Conservation (phyloP, 495 filamentous ascomycete genomes). For the Podospora pseudocomata region DNA sequence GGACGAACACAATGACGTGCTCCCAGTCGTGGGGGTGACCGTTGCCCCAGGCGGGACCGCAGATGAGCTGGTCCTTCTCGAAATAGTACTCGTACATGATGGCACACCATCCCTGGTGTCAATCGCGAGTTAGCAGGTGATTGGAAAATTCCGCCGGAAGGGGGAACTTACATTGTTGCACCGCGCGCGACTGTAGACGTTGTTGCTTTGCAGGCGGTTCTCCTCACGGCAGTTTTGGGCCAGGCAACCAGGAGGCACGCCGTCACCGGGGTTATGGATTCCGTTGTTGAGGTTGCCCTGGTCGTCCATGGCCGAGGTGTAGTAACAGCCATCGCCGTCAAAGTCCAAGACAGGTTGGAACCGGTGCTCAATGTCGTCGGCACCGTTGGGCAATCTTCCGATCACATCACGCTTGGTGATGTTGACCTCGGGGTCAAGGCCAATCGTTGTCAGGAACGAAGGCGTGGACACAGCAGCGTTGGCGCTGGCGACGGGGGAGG, state of each 20-base stretch:
- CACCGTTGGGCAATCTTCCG: not conserved
- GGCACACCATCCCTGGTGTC: conserved; percentile 10
- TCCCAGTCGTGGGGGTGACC: conserved; percentile 40
- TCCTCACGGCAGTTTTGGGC: conserved; percentile 27
- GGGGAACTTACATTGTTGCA: conserved; percentile 26
- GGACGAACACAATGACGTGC: conserved; percentile 34
- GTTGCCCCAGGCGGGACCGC: conserved; percentile 17
- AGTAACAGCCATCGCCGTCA: conserved; percentile 36
- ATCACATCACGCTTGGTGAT: not conserved
- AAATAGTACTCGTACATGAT: conserved; percentile 38
- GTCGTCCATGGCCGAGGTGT: conserved; percentile 32
- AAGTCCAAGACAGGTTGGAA: conserved; percentile 39
- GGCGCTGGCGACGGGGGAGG: not conserved
- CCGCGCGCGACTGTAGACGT: conserved; percentile 33
- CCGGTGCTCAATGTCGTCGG: conserved; percentile 9
- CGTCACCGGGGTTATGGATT: conserved; percentile 18
- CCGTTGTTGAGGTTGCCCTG: conserved; percentile 27
- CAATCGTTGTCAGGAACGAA: not conserved
- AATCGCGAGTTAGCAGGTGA: too few relatives aligned
- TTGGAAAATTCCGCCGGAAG: too few relatives aligned
- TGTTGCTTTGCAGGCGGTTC: conserved; percentile 29
- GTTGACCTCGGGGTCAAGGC: not conserved
- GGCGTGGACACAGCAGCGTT: not conserved
- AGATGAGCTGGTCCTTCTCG: conserved; percentile 32
- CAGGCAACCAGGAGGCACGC: conserved; percentile 10